A percentile compares a stretch with the other conserved stretches of the same genome.
phyloP scores from a whole-genome alignment of 1,139 yeast species.

The Magnusiomyces ingens region DNA sequence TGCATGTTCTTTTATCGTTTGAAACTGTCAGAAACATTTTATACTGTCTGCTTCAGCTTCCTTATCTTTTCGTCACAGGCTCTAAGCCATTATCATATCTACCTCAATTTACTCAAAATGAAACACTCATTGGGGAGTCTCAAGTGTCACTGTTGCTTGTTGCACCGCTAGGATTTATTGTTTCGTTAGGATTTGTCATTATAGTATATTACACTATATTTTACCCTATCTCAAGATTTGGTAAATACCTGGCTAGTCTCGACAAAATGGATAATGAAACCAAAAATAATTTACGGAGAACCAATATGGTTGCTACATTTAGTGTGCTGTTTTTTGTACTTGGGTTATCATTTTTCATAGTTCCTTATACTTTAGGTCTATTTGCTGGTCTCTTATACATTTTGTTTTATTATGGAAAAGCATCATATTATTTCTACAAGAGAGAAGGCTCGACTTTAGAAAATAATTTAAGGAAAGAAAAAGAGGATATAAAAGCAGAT shows the following conservation, averaged over 20 bases:
- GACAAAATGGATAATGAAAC: background rate
- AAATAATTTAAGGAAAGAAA: background rate
- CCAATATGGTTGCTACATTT: background rate
- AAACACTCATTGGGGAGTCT: constrained; percentile 3
- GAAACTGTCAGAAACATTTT: constrained; percentile 18
- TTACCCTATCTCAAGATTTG: background rate
- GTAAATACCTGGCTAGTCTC: background rate
- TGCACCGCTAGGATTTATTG: background rate
- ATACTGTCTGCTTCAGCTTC: constrained; percentile 17
- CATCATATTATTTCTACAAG: constrained; percentile 8
- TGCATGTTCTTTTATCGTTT: constrained; percentile 21
- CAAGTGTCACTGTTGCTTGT: background rate
- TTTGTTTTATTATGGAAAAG: constrained; percentile 9
- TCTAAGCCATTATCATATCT: background rate
- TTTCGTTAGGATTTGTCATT: constrained; percentile 1
- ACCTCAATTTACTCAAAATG: background rate
- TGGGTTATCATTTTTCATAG: constrained; percentile 29
- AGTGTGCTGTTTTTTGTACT: constrained; percentile 31
- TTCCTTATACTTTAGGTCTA: constrained; percentile 5
- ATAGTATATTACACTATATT: background rate
- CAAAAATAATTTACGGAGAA: background rate
- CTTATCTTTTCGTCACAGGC: constrained; percentile 8
- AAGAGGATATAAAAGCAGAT: background rate
- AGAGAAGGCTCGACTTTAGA: constrained; percentile 7
- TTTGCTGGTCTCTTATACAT: constrained; percentile 10